These are phyloP conservation scores for Paxillus ammoniavirescens DNA, from an alignment of 768 basidiomycete species.

Conservation along the genomic window DNA sequence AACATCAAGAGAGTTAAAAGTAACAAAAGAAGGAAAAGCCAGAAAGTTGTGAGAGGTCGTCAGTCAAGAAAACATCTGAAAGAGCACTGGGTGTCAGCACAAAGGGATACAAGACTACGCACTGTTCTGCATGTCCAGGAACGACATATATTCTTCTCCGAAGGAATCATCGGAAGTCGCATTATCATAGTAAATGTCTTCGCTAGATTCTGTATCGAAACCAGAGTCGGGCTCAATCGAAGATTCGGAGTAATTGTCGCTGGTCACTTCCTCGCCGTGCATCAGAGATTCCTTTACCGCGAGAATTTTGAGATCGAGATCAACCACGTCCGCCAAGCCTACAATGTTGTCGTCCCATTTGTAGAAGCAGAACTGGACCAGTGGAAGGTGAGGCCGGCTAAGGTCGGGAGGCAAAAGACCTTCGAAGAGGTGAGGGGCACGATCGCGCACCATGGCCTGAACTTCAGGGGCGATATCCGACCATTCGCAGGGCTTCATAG, in stretches of 20 bases:
- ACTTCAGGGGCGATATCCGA: constrained; percentile 1
- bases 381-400: constrained; percentile 4
- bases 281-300: neutral
- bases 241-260: neutral
- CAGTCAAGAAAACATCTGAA: neutral
- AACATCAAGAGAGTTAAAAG: neutral
- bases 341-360: constrained; percentile 20
- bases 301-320: neutral
- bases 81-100: neutral
- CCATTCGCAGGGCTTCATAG: constrained; percentile 5
- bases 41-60: neutral
- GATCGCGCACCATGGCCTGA: constrained; percentile 4
- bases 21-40: neutral
- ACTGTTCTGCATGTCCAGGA: neutral
- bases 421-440: neutral
- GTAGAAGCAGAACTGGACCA: constrained; percentile 14
- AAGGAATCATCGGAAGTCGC: too few species aligned
- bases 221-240: neutral
- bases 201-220: neutral
- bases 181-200: neutral
- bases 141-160: neutral
- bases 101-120: neutral
- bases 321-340: constrained; percentile 9
- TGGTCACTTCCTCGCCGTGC: neutral
- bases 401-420: neutral